Base-by-base conservation (phyloP, 345 rosid species). In the rapeseed (Brassica napus) region DNA sequence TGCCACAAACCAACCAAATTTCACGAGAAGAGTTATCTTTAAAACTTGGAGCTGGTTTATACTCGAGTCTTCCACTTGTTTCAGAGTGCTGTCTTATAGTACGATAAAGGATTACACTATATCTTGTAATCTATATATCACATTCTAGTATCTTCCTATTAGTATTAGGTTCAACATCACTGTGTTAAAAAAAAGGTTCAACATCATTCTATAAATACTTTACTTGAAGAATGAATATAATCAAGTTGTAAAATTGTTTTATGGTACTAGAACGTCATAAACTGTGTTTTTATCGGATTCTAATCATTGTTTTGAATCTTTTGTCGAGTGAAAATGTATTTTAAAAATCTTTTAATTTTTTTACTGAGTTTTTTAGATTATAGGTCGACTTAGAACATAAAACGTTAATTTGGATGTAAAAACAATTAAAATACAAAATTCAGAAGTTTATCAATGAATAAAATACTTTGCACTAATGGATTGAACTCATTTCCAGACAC, bases 11-110 rank as follows among this genome's bases (percentile, higher is more conserved):
- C 35, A 11, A 60, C 64, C 64, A 60, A 6, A 28, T 60, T 60
- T 60, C 31, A 60, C 15, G 34, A 26, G 65, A 26, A 60, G 34
- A 60, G 65, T 60, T 61, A 28, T 61, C 65, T 61, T 26, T 61
- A 30, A 28, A 28, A 6, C 39, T 62, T 2, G 9, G 35, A 62
- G 23, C 39, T 62, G 39, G 39, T 30, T 30, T 30, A 6, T 62
- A 62, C 67, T 30, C 5, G 66, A 62, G 16, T 30, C 39, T 62
- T 62, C 4, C 39, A 14, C 39, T 30, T 61, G 4, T 11, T 6
- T 28, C 6, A 8, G 65, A 60, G 35, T 26, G n/a, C 9, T 62
- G 66, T 62, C 39, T 62, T 62, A 14, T 62, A 52, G 18, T 52
- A 52, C 18, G 21, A n/a, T 52, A 52, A 15, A 12, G 15, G 16